Percentiles rank a stretch among this genome's conserved stretches.
These are phyloP conservation scores for Detonula confervacea DNA, from an alignment of 352 stramenopile species.

Conservation along the genomic window DNA sequence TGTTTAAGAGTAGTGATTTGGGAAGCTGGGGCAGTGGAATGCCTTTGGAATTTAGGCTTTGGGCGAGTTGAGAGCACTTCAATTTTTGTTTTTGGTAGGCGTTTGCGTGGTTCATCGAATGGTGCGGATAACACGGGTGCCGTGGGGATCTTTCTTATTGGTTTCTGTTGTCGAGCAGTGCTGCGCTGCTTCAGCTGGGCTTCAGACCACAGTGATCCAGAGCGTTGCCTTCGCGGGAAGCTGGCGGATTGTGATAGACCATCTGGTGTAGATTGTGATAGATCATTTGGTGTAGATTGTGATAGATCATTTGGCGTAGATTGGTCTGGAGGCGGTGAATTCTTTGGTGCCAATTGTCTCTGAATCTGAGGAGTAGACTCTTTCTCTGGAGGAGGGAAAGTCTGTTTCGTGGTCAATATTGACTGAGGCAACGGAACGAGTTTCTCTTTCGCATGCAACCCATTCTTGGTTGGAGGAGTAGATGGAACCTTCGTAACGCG, in stretches of 20 bases:
- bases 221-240: constrained; percentile 2
- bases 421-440: background rate
- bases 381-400: background rate
- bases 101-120: background rate
- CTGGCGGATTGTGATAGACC: background rate
- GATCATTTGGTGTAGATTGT: background rate
- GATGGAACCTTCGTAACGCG: background rate
- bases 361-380: constrained; percentile 1
- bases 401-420: constrained; percentile 7
- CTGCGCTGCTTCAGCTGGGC: background rate
- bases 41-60: constrained; percentile 31
- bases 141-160: background rate
- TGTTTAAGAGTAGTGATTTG: background rate
- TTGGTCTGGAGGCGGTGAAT: background rate
- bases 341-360: background rate
- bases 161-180: background rate
- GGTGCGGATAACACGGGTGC: background rate
- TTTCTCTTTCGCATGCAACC: background rate
- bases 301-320: background rate
- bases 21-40: constrained; percentile 21
- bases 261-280: background rate
- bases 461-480: background rate
- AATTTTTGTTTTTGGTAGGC: constrained; percentile 2
- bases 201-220: background rate
- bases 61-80: background rate